A percentile compares a stretch with the other conserved stretches of the same genome.
phyloP scores from a whole-genome alignment of 805 yeast genomes.

The Myxozyma monticola region DNA sequence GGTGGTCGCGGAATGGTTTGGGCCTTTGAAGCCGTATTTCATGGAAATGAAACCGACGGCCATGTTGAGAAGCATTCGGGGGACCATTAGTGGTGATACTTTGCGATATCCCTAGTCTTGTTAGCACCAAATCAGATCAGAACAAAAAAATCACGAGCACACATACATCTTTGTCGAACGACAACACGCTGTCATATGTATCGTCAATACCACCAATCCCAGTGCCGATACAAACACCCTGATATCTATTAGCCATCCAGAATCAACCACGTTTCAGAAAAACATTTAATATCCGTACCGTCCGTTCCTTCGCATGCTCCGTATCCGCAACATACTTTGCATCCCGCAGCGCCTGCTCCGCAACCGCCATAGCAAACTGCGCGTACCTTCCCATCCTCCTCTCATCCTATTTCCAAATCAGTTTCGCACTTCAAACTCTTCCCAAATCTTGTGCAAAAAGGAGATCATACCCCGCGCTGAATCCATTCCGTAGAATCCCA shows the following conservation, averaged over 20 bases:
- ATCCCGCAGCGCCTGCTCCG: slow-evolving; percentile 73
- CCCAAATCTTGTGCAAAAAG: no score
- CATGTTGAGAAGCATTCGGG: slow-evolving; percentile 83
- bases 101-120: slow-evolving; percentile 54
- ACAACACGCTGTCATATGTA: slow-evolving; percentile 60
- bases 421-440: neutral
- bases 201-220: slow-evolving; percentile 89
- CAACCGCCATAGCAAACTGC: slow-evolving; percentile 75
- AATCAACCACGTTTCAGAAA: neutral
- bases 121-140: no score
- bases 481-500: slow-evolving; percentile 59
- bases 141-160: neutral
- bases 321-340: slow-evolving; percentile 53
- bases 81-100: slow-evolving; percentile 84
- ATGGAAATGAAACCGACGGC: slow-evolving; percentile 91
- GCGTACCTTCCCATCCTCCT: slow-evolving; percentile 70
- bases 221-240: slow-evolving; percentile 87
- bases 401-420: slow-evolving; percentile 41
- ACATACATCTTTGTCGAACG: slow-evolving; percentile 42
- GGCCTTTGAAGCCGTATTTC: slow-evolving; percentile 73
- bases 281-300: slow-evolving; percentile 33
- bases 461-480: slow-evolving; percentile 35
- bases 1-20: slow-evolving; percentile 83
- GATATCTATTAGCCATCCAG: neutral
- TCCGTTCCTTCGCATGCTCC: slow-evolving; percentile 33